Base-by-base conservation (phyloP, 345 rosid species). In the Eucalyptus erythrocorys region DNA sequence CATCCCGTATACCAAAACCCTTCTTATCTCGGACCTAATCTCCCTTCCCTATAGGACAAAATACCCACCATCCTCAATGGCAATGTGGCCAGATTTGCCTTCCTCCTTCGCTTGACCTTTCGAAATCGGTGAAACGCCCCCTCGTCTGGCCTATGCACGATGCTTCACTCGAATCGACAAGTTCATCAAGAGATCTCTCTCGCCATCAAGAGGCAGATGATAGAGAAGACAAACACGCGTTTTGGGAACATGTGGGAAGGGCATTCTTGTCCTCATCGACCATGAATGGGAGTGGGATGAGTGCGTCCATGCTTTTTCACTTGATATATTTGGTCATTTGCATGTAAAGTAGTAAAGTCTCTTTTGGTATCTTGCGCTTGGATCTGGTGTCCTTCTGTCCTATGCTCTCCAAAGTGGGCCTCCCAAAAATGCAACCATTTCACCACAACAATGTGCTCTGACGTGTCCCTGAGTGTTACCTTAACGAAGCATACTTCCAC, bases 281-380 rank as follows among this genome's bases (percentile, higher is more conserved):
- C 55, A 34, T 86, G 26, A 51, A 21, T 15, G 47, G 87, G 87
- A 87, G 86, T 22, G 84, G 84, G 84, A 85, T 32, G 57, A 48
- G 55, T 0, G 55, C 50, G 37, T 30, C 55, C 55, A 8, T 30
- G 1, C 86, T 85, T 27, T 27, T 27, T 27, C 50, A 14, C 55
- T 13, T 57, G 88, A 87, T 47, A 85, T 88, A 91, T 91, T 90
- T 91, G 93, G 93, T 86, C 92, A 87, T 92, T 87, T 92, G 93
- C 90, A 89, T 88, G 92, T 88, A 89, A 91, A 92, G 92, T 87
- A 89, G 86, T 90, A 91, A 93, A 91, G 93, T 90, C 91, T 92
- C 86, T 87, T 93, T 94, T 94, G 93, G 91, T 91, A 88, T 89
- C 91, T 93, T 91, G 90, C 32, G 89, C 90, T 91, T 94, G 90